Conservation (phyloP, 2,329 filamentous ascomycete genomes). For the Pezicula neosporulosa region DNA sequence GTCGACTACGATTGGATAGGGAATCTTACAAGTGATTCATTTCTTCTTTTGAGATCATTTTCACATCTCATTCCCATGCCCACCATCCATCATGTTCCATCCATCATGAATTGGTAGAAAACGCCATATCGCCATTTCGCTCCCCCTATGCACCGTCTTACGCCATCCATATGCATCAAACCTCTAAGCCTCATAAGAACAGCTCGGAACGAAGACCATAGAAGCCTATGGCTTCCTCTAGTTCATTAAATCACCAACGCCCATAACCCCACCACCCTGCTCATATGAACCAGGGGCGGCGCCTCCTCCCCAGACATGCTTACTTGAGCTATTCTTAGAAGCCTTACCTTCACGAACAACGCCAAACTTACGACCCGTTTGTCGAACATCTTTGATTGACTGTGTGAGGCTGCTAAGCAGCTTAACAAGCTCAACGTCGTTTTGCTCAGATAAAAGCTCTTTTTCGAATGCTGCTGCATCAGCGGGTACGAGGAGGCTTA, state of each 20-base stretch:
- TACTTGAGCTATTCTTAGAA: constrained; percentile 1
- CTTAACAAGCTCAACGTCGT: constrained; percentile 77
- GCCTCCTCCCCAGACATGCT: constrained; percentile 4
- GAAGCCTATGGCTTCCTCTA: constrained; percentile 2
- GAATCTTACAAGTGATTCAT: background rate
- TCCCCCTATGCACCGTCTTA: background rate
- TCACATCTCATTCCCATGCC: constrained; percentile 1
- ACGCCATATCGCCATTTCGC: constrained; percentile 14
- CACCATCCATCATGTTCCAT: background rate
- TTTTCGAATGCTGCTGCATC: constrained; percentile 61
- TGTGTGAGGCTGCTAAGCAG: constrained; percentile 74
- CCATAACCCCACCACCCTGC: background rate
- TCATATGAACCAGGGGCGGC: background rate
- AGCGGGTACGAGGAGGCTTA: constrained; percentile 75
- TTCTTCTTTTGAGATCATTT: background rate
- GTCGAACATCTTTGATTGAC: constrained; percentile 66
- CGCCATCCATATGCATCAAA: constrained; percentile 15
- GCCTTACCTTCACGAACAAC: constrained; percentile 44
- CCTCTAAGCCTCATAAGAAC: background rate
- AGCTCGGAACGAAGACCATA: background rate
- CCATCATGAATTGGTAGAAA: constrained; percentile 9
- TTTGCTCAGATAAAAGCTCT: constrained; percentile 73
- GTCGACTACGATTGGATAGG: no score
- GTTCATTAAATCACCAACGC: constrained; percentile 10
- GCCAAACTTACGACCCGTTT: constrained; percentile 71